Evolutionary conservation across 768 basidiomycete genomes (phyloP).

Genomic region (Hericium coralloides): DNA sequence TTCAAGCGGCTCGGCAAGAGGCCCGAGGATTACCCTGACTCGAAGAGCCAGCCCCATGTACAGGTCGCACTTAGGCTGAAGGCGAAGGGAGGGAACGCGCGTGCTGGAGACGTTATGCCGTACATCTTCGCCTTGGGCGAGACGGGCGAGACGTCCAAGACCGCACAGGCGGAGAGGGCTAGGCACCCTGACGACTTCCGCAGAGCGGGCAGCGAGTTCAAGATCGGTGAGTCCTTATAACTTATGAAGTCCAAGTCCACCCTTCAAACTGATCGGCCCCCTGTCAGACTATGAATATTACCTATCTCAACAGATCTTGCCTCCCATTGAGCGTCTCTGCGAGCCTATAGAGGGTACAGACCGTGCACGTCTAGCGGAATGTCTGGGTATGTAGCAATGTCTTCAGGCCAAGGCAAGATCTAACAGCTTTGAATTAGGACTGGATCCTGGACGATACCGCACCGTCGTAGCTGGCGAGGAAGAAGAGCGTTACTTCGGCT

Average conservation of each 20-base stretch:
- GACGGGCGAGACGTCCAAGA: conserved; percentile 61
- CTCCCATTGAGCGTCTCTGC: conserved; percentile 91
- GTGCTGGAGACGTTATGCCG: conserved; percentile 87
- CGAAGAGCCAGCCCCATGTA: conserved; percentile 91
- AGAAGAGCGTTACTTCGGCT: conserved; percentile 62
- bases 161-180: conserved; percentile 81
- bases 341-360: conserved; percentile 97
- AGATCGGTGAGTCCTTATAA: conserved; percentile 49
- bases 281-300: conserved; percentile 83
- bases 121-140: conserved; percentile 87
- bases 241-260: conserved; percentile 3
- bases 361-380: conserved; percentile 85
- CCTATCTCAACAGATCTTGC: conserved; percentile 83
- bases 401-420: neutral
- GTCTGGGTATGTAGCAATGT: conserved; percentile 56
- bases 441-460: conserved; percentile 52
- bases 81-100: conserved; percentile 68
- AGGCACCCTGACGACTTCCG: conserved; percentile 91
- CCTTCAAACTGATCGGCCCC: too few species aligned
- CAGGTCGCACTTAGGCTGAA: conserved; percentile 93
- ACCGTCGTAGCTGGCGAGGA: conserved; percentile 27
- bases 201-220: conserved; percentile 51
- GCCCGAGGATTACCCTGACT: conserved; percentile 95
- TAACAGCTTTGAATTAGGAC: conserved; percentile 28
- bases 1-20: conserved; percentile 97